phyloP scores from a whole-genome alignment of 352 stramenopile species.

The Achlya hypogyna region DNA sequence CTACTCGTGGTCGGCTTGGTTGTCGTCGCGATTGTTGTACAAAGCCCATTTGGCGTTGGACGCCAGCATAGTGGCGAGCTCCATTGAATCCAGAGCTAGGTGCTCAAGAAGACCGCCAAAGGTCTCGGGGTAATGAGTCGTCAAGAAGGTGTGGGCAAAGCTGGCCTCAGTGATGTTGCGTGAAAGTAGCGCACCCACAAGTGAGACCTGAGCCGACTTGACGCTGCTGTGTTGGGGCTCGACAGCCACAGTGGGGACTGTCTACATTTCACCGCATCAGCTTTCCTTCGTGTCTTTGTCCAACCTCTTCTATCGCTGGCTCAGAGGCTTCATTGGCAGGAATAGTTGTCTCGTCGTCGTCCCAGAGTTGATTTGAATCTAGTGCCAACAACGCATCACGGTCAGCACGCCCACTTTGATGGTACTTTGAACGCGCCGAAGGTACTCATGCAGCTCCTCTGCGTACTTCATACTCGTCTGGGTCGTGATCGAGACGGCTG shows the following conservation, averaged over 20 bases:
- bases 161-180: neutral
- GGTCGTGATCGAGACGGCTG: neutral
- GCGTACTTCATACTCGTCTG: neutral
- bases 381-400: neutral
- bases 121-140: neutral
- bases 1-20: neutral
- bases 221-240: neutral
- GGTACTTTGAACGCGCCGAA: neutral
- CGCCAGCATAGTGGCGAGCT: neutral
- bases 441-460: neutral
- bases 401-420: neutral
- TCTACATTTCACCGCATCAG: neutral
- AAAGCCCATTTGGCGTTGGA: neutral
- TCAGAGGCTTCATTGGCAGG: neutral
- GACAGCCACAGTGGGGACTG: neutral
- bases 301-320: neutral
- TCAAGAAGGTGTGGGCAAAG: neutral
- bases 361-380: conserved; percentile 11
- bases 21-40: neutral
- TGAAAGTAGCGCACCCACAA: neutral
- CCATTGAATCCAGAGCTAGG: neutral
- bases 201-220: neutral
- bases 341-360: neutral
- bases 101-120: neutral
- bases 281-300: neutral